Evolutionary conservation across 495 filamentous ascomycete species (phyloP), one percentile per base, ranked within the genome.

Genomic region (Cudoniella acicularis): DNA sequence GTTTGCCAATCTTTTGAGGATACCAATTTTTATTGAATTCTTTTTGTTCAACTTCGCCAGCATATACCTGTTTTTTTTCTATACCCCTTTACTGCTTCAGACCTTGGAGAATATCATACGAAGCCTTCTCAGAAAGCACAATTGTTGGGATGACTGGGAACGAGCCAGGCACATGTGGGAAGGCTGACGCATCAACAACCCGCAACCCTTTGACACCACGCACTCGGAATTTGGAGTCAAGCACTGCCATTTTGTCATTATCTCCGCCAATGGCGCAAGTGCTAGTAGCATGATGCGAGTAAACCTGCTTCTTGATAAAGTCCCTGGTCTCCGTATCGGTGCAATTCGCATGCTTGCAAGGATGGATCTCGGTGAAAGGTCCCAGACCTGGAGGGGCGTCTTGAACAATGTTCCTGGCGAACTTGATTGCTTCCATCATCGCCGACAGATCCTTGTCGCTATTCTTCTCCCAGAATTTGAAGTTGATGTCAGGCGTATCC

Each of bases 101-200:
- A 9, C 8, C 79, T 2, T 67, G 71, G 36, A 77, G 59, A 27
- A 83, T 79, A 6, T 76, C 73, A 41, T 79, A 77, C 0, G 77
- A 73, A 9, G 84, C 84, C 70, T 85, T 86, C 71, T 87, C 84
- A 20, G 72, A 77, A 21, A 82, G 70, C 69, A 84, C 76, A 25
- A 81, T 82, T 13, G 80, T 83, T 0, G 79, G 72, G 16, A 79
- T 58, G 0, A 70, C 73, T 20, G 80, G 79, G 54, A 79, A 85
- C 10, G 75, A 76, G 0, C 83, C 83, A 10, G 81, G 81, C 49
- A 82, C 80, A 58, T 71, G 69, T 4, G 82, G 81, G 53, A 76
- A 84, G 10, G 79, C 76, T 2, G 74, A 79, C 10, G 81, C 84
- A 68, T 86, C 84, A 0, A 86, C 83, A 10, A 86, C 83, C 51